A percentile compares a stretch with the other conserved stretches of the same genome.
These are phyloP conservation scores for Annulohypoxylon moriforme DNA, from an alignment of 495 filamentous ascomycete genomes.

Conservation along the genomic window DNA sequence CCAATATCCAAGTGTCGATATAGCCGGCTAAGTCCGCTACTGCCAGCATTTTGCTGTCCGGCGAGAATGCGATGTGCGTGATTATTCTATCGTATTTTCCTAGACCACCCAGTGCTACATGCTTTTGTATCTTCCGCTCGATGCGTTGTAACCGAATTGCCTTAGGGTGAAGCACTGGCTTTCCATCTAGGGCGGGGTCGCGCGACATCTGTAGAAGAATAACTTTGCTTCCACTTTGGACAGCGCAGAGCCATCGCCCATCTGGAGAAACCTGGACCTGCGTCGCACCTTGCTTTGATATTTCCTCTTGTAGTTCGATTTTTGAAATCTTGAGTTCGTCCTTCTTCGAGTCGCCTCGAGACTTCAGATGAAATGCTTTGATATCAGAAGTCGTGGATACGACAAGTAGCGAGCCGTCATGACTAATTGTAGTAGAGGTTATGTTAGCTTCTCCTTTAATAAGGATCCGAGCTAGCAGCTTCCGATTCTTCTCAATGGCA, in stretches of 20 bases:
- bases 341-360: constrained; percentile 55
- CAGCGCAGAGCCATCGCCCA: constrained; percentile 79
- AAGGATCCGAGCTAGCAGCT: constrained; percentile 76
- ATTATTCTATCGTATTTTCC: constrained; percentile 84
- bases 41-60: constrained; percentile 80
- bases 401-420: constrained; percentile 78
- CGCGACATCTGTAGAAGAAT: constrained; percentile 60
- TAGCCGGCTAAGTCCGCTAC: constrained; percentile 84
- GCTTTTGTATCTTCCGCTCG: constrained; percentile 64
- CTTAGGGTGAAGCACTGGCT: constrained; percentile 59
- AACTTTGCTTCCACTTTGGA: constrained; percentile 84
- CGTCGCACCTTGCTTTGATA: constrained; percentile 71
- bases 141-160: constrained; percentile 67
- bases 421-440: constrained; percentile 78
- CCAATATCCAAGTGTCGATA: constrained; percentile 84
- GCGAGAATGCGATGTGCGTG: constrained; percentile 79
- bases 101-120: constrained; percentile 71
- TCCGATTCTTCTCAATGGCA: constrained; percentile 58
- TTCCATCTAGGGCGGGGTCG: constrained; percentile 43
- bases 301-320: constrained; percentile 64
- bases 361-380: constrained; percentile 78
- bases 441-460: constrained; percentile 89
- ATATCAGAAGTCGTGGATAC: constrained; percentile 80
- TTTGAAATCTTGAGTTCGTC: constrained; percentile 74
- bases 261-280: constrained; percentile 77